Conservation (phyloP, 108 stramenopile species). For the Conticribra guillardii region DNA sequence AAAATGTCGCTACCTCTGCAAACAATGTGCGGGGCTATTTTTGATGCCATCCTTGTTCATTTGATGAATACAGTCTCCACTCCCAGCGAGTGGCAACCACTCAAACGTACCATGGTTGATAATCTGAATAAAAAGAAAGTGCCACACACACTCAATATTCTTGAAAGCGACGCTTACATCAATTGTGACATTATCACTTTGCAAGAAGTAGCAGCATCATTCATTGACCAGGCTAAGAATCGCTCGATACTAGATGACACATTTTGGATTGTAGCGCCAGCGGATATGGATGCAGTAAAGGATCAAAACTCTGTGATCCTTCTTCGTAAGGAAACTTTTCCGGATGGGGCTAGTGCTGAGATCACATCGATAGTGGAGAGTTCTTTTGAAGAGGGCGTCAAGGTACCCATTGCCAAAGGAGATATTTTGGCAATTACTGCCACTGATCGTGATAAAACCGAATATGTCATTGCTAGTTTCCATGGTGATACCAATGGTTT, state of each 20-base stretch:
- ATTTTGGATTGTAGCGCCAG: constrained; percentile 60
- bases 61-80: constrained; percentile 89
- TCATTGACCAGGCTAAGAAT: constrained; percentile 75
- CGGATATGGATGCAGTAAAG: constrained; percentile 56
- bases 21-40: constrained; percentile 91
- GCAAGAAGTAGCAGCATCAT: constrained; percentile 89
- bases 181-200: constrained; percentile 91
- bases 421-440: constrained; percentile 63
- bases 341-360: constrained; percentile 44
- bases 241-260: constrained; percentile 31
- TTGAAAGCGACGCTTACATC: constrained; percentile 70
- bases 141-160: constrained; percentile 85
- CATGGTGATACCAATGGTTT: constrained; percentile 79
- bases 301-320: constrained; percentile 80
- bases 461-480: constrained; percentile 64
- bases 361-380: constrained; percentile 49
- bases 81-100: constrained; percentile 80
- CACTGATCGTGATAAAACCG: constrained; percentile 38
- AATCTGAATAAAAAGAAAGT: constrained; percentile 91
- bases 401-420: constrained; percentile 70
- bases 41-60: constrained; percentile 93
- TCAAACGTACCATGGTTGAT: constrained; percentile 87
- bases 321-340: constrained; percentile 50
- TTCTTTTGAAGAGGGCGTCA: constrained; percentile 49
- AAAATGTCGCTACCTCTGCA: constrained; percentile 85